phyloP scores from a whole-genome alignment of 208 protist species.

The Crithidia thermophila region DNA sequence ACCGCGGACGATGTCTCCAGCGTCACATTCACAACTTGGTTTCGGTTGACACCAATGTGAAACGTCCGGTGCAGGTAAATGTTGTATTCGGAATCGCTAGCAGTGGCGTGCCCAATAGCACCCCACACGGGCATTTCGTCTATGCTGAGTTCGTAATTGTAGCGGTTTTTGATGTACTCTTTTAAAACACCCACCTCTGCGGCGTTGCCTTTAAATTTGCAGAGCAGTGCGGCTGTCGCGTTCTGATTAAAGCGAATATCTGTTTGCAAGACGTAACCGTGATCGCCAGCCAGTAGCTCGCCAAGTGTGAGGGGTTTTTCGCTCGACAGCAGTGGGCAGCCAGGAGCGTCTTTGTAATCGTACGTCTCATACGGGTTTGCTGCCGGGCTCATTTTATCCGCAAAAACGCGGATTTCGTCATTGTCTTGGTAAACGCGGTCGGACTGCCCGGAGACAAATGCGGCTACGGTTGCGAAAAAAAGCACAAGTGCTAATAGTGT shows the following conservation, averaged over 20 bases:
- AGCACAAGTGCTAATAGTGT: background rate
- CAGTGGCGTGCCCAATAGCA: conserved; percentile 31
- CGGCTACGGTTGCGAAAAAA: background rate
- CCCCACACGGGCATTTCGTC: conserved; percentile 68
- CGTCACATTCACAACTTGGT: conserved; percentile 78
- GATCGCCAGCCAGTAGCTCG: conserved; percentile 77
- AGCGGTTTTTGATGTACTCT: conserved; percentile 37
- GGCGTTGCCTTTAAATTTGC: conserved; percentile 26
- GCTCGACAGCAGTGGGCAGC: conserved; percentile 48
- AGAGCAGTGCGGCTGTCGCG: conserved; percentile 28
- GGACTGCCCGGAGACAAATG: background rate
- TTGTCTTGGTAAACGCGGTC: conserved; percentile 1
- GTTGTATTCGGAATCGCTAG: background rate
- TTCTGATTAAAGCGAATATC: conserved; percentile 54
- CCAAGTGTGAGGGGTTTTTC: conserved; percentile 62
- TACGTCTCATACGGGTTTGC: conserved; percentile 96
- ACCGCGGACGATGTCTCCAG: conserved; percentile 30
- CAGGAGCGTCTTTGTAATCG: conserved; percentile 81
- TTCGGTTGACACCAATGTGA: conserved; percentile 54
- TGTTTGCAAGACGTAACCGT: conserved; percentile 47
- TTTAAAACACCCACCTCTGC: conserved; percentile 22
- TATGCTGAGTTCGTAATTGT: conserved; percentile 62
- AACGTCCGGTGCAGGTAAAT: conserved; percentile 94
- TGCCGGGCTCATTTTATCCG: conserved; percentile 15
- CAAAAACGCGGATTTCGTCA: conserved; percentile 21